These are phyloP conservation scores for Colletotrichum acutatum DNA, from an alignment of 2,329 filamentous ascomycete species.

Conservation along the genomic window DNA sequence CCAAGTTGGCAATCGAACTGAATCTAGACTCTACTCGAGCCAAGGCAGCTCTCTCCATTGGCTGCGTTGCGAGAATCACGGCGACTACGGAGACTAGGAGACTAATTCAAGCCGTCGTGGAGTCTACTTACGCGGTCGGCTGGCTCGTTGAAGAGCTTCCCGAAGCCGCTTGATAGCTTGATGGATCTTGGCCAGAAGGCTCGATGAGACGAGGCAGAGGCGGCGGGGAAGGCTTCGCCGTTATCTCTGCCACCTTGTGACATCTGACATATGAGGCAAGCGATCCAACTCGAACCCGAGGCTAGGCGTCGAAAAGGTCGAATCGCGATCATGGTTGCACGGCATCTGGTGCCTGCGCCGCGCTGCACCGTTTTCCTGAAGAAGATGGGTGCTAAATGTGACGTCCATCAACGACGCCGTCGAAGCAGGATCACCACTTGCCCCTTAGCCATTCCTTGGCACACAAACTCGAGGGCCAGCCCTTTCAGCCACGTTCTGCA, in stretches of 20 bases:
- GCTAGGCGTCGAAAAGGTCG: background rate
- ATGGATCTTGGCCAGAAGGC: background rate
- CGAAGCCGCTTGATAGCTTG: background rate
- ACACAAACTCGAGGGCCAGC: background rate
- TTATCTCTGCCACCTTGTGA: background rate
- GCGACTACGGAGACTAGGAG: slow-evolving; percentile 17
- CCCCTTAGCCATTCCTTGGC: slow-evolving; percentile 27
- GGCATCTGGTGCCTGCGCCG: background rate
- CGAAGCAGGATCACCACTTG: slow-evolving; percentile 3
- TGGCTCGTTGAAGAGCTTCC: background rate
- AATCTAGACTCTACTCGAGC: background rate
- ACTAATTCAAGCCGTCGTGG: slow-evolving; percentile 9
- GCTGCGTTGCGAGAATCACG: background rate
- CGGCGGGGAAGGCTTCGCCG: background rate
- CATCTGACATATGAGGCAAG: background rate
- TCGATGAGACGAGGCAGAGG: background rate
- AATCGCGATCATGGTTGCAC: background rate
- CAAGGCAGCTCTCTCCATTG: background rate
- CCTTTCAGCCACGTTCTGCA: slow-evolving; percentile 19
- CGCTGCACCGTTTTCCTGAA: slow-evolving; percentile 3
- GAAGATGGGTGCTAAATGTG: slow-evolving; percentile 3
- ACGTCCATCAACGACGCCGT: background rate
- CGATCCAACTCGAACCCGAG: background rate
- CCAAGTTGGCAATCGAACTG: background rate
- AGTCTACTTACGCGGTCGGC: background rate